Evolutionary conservation across 2,329 filamentous ascomycete species (phyloP), one percentile per base, ranked within the genome.

Genomic region (Didymella keratinophila): DNA sequence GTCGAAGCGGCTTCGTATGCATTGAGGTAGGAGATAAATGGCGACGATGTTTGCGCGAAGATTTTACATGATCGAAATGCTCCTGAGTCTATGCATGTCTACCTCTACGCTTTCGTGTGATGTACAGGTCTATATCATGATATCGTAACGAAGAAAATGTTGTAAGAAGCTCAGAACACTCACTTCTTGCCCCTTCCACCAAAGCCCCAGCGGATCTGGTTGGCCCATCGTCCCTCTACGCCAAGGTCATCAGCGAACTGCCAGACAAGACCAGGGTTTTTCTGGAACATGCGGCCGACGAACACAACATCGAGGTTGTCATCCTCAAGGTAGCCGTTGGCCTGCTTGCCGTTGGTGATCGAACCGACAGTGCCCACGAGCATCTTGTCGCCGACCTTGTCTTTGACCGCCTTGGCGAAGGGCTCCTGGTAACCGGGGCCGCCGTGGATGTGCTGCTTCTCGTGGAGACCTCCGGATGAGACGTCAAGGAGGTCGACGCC

Each of bases 401-500:
- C 82, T 71, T 94, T 91, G 62, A 96, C 86, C 30, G 83, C 81
- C 45, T 87, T 86, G 0, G 92, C 89, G 53, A 95, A 86, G 39
- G 88, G 86, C 21, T 88, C 84, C 80, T 96, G 93, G 81, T 91
- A 94, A 0, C 82, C 89, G 1, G 88, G 86, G 43, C 85, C 83
- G 12, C 82, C 69, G 20, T 82, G 78, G 63, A 92, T 86, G 72
- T 87, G 80, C 71, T 90, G 87, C 43, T 77, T 74, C 34, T 81
- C 76, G 72, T 87, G 84, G 72, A 91, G 90, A 37, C 91, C 93
- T 32, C 88, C 92, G 1, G 87, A 88, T 67, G 88, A 92, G 56
- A 96, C 86, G 74, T 97, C 93, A 28, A 97, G 82, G 16, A 96
- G 80, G 73, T 97, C 93, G 42, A 97, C 84, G 28, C 93, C 93